Conservation (phyloP, 805 yeast genomes). For the Middelhovenomyces tepae region DNA sequence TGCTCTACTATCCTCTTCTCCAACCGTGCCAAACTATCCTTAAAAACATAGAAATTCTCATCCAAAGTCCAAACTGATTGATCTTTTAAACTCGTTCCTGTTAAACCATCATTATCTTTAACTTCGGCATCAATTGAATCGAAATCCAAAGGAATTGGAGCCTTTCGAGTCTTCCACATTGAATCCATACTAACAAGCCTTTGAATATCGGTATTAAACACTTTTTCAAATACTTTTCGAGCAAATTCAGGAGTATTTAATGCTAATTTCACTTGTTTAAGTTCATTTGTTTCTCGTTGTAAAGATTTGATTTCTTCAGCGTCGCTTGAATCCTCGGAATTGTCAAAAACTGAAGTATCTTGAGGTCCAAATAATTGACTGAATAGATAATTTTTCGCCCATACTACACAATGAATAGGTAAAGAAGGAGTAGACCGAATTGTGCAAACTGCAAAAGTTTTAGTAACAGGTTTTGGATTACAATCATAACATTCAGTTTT, state of each 20-base stretch:
- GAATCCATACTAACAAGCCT: conserved; percentile 62
- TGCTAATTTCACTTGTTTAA: conserved; percentile 23
- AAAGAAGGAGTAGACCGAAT: conserved; percentile 94
- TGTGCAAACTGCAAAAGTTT: conserved; percentile 91
- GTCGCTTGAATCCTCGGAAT: conserved; percentile 54
- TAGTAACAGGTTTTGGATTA: conserved; percentile 76
- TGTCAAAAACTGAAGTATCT: conserved; percentile 53
- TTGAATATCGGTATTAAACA: conserved; percentile 70
- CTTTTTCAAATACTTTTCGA: conserved; percentile 28
- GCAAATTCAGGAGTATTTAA: conserved; percentile 29
- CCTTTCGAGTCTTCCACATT: conserved; percentile 64
- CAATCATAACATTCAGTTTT: conserved; percentile 91
- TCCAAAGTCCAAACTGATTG: conserved; percentile 48
- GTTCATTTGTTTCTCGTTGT: conserved; percentile 29
- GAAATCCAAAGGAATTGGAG: conserved; percentile 56
- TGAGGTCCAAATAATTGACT: conserved; percentile 55
- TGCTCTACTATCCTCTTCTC: conserved; percentile 38
- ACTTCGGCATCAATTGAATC: conserved; percentile 10
- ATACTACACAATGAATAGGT: conserved; percentile 91
- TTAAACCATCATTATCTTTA: conserved; percentile 14
- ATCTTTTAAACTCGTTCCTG: conserved; percentile 27
- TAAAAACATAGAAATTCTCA: conserved; percentile 57
- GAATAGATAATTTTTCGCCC: conserved; percentile 92
- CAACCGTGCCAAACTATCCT: conserved; percentile 39
- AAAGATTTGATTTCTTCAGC: conserved; percentile 29